Evolutionary conservation across 2,329 filamentous ascomycete species (phyloP).

Genomic region (Tolypocladium pustulatum): DNA sequence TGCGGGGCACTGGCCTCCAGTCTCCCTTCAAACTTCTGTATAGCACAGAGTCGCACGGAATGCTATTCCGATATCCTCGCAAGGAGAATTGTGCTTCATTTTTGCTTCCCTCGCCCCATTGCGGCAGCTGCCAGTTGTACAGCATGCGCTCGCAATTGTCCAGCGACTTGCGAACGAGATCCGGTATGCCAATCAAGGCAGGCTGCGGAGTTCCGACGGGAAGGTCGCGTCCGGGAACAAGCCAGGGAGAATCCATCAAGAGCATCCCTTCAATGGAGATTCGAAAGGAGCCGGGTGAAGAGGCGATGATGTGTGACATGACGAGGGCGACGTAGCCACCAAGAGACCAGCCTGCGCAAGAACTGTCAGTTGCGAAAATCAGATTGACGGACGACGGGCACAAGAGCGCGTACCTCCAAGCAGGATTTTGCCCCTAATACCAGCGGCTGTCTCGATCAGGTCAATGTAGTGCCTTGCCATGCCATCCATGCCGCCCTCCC

Average conservation of each 20-base stretch:
- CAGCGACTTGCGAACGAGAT: not conserved
- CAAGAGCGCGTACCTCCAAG: not conserved
- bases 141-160: not conserved
- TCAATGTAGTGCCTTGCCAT: slow-evolving; percentile 5
- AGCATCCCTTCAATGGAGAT: not conserved
- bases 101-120: not conserved
- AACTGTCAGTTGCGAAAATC: not conserved
- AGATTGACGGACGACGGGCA: not conserved
- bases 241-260: not conserved
- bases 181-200: not conserved
- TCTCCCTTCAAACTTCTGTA: not conserved
- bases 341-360: not conserved
- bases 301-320: not conserved
- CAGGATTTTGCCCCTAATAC: not conserved
- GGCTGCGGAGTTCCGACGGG: not conserved
- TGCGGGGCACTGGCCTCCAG: not conserved
- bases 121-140: not conserved
- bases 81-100: not conserved
- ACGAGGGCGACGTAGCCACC: not conserved
- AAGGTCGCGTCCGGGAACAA: not conserved
- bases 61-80: not conserved
- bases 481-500: slow-evolving; percentile 4
- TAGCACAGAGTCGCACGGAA: not conserved
- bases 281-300: not conserved
- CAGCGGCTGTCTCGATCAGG: slow-evolving; percentile 1